Conservation (phyloP, 2,329 filamentous ascomycete species). For the Fusarium odoratissimum region DNA sequence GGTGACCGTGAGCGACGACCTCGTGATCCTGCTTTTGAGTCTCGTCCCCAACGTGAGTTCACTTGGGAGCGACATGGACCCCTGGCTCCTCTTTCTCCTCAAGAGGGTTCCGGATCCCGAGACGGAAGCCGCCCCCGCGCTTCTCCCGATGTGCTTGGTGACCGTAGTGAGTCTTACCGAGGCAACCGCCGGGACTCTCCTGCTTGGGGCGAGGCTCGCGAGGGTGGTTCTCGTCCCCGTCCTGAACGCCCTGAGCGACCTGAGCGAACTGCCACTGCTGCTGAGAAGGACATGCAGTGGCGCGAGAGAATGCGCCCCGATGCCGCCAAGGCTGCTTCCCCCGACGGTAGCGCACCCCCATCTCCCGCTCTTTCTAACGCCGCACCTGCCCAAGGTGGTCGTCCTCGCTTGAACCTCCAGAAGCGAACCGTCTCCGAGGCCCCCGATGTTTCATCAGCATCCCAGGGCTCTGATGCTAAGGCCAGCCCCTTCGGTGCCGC, state of each 20-base stretch:
- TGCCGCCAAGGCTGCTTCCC: slow-evolving; percentile 70
- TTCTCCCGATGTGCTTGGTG: slow-evolving; percentile 64
- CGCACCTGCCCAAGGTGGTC: slow-evolving; percentile 64
- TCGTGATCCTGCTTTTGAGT: slow-evolving; percentile 70
- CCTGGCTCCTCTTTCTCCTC: slow-evolving; percentile 75
- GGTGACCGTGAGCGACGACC: slow-evolving; percentile 74
- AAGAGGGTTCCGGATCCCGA: slow-evolving; percentile 62
- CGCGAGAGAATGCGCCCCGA: slow-evolving; percentile 92
- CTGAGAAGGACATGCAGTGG: slow-evolving; percentile 95
- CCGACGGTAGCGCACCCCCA: slow-evolving; percentile 80
- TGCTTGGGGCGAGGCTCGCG: slow-evolving; percentile 79
- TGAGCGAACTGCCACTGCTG: slow-evolving; percentile 80
- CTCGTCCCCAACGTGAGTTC: slow-evolving; percentile 75
- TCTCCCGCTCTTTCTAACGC: slow-evolving; percentile 72
- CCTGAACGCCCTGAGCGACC: slow-evolving; percentile 77
- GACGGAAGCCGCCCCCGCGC: slow-evolving; percentile 65
- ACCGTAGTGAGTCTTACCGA: slow-evolving; percentile 67
- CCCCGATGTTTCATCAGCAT: slow-evolving; percentile 61
- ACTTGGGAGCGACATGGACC: slow-evolving; percentile 98
- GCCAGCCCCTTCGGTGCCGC: slow-evolving; percentile 94
- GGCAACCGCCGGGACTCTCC: slow-evolving; percentile 76
- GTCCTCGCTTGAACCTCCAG: slow-evolving; percentile 86
- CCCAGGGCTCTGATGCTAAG: slow-evolving; percentile 75
- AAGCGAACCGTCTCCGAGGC: slow-evolving; percentile 92
- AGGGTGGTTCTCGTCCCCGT: slow-evolving; percentile 82